Evolutionary conservation across 2,329 filamentous ascomycete genomes (phyloP).

Genomic region (Talaromyces sp.): DNA sequence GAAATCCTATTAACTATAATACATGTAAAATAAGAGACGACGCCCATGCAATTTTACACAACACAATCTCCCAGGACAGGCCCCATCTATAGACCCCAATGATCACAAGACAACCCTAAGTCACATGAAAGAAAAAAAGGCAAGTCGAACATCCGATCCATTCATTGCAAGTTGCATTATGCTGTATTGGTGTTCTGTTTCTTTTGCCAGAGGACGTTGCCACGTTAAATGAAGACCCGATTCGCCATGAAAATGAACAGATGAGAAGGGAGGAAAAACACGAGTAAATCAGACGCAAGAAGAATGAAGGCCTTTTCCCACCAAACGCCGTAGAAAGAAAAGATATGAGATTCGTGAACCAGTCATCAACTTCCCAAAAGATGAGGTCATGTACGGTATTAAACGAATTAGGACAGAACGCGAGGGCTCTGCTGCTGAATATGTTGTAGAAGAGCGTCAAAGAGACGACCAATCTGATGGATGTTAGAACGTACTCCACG

Average conservation of each 20-base stretch:
- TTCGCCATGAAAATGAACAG: slow-evolving; percentile 12
- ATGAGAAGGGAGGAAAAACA: slow-evolving; percentile 1
- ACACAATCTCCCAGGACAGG: slow-evolving; percentile 14
- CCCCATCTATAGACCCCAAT: slow-evolving; percentile 4
- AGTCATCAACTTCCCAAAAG: slow-evolving; percentile 20
- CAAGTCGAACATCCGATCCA: slow-evolving; percentile 10
- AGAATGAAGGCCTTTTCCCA: slow-evolving; percentile 6
- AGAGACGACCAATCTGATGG: slow-evolving; percentile 45
- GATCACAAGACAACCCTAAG: slow-evolving; percentile 14
- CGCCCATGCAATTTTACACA: slow-evolving; percentile 14
- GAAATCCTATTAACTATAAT: slow-evolving; percentile 15
- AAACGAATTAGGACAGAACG: slow-evolving; percentile 28
- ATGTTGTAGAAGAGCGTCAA: slow-evolving; percentile 47
- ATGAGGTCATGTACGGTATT: slow-evolving; percentile 18
- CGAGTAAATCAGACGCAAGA: slow-evolving; percentile 6
- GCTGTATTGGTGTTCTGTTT: slow-evolving; percentile 11
- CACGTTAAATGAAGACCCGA: slow-evolving; percentile 10
- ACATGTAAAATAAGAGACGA: slow-evolving; percentile 14
- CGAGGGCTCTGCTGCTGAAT: slow-evolving; percentile 51
- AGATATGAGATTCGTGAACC: slow-evolving; percentile 18
- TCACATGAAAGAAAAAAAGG: slow-evolving; percentile 17
- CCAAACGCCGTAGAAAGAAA: slow-evolving; percentile 19
- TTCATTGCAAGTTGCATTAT: slow-evolving; percentile 13
- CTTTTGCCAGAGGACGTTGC: slow-evolving; percentile 9
- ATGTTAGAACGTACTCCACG: slow-evolving; percentile 2